Evolutionary conservation across 2,329 filamentous ascomycete genomes (phyloP).

Genomic region (Thelonectria olida): DNA sequence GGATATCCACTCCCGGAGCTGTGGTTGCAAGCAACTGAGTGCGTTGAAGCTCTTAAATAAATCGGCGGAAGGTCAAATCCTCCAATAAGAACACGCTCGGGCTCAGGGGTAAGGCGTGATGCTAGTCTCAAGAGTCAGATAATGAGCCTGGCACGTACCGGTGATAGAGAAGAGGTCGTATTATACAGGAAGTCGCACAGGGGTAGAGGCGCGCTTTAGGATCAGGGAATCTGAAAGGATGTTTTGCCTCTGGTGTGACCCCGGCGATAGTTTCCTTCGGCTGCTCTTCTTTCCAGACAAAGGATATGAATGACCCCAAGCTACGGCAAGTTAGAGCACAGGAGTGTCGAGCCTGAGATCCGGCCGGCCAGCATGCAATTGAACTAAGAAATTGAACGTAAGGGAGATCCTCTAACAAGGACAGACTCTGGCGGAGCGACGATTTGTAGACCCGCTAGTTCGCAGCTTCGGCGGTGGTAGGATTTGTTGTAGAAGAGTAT

Average conservation of each 20-base stretch:
- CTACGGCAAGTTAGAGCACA: not conserved
- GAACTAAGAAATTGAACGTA: constrained; percentile 1
- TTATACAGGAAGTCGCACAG: no score
- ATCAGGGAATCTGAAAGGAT: constrained; percentile 22
- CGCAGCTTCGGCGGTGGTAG: not conserved
- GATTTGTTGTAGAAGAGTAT: not conserved
- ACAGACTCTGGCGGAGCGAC: not conserved
- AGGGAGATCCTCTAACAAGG: not conserved
- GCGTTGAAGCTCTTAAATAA: not conserved
- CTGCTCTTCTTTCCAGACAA: constrained; percentile 15
- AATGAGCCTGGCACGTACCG: not conserved
- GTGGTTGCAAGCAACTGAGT: no score
- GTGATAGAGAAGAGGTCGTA: constrained; percentile 17
- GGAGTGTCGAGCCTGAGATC: constrained; percentile 3
- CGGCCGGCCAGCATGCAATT: constrained; percentile 1
- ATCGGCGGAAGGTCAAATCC: not conserved
- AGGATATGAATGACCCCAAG: constrained; percentile 13
- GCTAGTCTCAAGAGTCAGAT: not conserved
- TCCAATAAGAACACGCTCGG: constrained; percentile 15
- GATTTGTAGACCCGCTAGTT: not conserved
- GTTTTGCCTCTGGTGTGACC: constrained; percentile 16
- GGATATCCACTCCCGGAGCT: not conserved
- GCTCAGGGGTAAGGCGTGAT: not conserved
- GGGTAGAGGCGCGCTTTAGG: no score
- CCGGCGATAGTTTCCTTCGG: constrained; percentile 18